Evolutionary conservation across 257 asterid genomes (phyloP).

Genomic region (Solanum sejunctum): DNA sequence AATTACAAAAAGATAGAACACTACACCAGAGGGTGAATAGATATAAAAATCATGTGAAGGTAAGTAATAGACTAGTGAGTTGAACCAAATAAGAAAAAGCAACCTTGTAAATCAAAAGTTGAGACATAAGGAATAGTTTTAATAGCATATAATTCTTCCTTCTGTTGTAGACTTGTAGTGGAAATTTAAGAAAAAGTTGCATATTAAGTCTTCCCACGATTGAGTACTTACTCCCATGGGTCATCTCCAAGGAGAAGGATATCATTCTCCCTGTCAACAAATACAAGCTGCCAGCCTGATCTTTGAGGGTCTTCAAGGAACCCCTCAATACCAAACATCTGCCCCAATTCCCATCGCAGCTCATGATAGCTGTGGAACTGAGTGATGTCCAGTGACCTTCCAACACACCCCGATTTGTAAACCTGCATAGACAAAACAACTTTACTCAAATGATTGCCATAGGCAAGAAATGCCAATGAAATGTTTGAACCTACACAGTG

Average conservation of each 20-base stretch:
- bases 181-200: background rate
- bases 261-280: constrained; percentile 98
- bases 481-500: background rate
- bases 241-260: constrained; percentile 99
- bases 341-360: constrained; percentile 83
- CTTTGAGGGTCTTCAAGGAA: constrained; percentile 94
- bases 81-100: background rate
- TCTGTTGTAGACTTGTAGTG: background rate
- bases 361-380: constrained; percentile 93
- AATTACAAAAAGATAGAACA: background rate
- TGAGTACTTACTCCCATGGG: constrained; percentile 85
- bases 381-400: constrained; percentile 86
- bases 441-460: background rate
- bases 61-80: background rate
- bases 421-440: constrained; percentile 35
- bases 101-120: background rate
- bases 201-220: background rate
- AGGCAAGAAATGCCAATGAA: background rate
- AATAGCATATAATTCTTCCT: background rate
- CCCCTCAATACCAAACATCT: constrained; percentile 87
- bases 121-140: background rate
- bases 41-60: background rate
- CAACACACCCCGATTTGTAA: constrained; percentile 70
- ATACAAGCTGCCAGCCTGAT: constrained; percentile 99
- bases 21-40: background rate